Conservation (phyloP, 2,329 filamentous ascomycete species). For the Chaetomiaceae sp. region DNA sequence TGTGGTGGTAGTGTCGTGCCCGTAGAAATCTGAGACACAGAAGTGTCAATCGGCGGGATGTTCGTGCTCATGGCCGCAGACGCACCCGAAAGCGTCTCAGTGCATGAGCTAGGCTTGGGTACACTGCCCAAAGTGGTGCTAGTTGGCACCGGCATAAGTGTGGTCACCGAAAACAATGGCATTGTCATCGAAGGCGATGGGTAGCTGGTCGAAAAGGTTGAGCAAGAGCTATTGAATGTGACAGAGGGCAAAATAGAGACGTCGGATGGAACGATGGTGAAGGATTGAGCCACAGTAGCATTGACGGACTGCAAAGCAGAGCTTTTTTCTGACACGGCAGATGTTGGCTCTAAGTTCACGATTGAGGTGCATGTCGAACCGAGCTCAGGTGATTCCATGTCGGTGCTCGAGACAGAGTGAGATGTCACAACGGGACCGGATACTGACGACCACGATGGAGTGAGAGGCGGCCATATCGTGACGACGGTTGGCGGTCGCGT, state of each 20-base stretch:
- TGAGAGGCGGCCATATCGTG: constrained; percentile 15
- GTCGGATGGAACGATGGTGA: constrained; percentile 5
- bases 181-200: background rate
- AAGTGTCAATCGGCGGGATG: background rate
- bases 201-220: constrained; percentile 18
- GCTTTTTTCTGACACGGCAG: background rate
- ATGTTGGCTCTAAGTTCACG: background rate
- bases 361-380: background rate
- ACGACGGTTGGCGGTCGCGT: constrained; percentile 7
- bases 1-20: constrained; percentile 13
- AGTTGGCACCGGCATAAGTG: background rate
- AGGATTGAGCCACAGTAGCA: background rate
- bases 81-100: background rate
- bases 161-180: constrained; percentile 12
- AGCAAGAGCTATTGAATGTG: constrained; percentile 18
- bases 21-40: background rate
- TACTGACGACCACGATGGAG: background rate
- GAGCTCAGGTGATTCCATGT: background rate
- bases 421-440: background rate
- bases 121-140: background rate
- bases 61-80: background rate
- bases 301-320: background rate
- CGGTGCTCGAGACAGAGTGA: background rate
- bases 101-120: constrained; percentile 1
- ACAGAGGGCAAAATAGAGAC: constrained; percentile 19